These are phyloP conservation scores for Fusarium circinatum DNA, from an alignment of 2,329 filamentous ascomycete species.

Conservation along the genomic window DNA sequence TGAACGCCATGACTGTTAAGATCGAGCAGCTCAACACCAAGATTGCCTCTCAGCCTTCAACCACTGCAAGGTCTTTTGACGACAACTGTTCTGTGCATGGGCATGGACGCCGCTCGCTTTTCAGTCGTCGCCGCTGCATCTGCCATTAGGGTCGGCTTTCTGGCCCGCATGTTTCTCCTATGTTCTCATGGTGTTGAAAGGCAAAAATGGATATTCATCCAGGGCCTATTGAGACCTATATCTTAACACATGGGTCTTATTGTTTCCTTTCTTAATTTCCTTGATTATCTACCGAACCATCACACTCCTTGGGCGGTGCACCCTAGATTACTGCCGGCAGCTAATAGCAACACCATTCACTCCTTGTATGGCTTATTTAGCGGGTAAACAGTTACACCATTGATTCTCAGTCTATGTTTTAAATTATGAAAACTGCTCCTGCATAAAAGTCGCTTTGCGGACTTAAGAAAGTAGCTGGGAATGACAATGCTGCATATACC, in stretches of 20 bases:
- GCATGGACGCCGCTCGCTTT: neutral
- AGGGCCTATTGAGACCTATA: no score
- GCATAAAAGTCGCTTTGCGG: rapidly evolving
- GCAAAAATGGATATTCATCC: no score
- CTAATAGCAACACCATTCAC: no score
- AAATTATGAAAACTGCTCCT: rapidly evolving
- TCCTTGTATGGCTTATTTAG: neutral
- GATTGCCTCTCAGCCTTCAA: neutral
- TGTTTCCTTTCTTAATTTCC: rapidly evolving
- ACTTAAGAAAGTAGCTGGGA: rapidly evolving
- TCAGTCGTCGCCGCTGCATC: neutral
- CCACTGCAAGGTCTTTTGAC: neutral
- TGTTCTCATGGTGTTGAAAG: no score
- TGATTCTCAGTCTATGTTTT: rapidly evolving
- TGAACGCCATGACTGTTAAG: neutral
- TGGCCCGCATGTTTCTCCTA: rapidly evolving
- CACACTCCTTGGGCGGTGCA: no score
- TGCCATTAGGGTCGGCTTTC: rapidly evolving
- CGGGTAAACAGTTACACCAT: rapidly evolving
- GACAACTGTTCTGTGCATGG: neutral
- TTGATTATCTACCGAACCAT: rapidly evolving
- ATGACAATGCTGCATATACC: rapidly evolving
- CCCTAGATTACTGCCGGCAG: no score
- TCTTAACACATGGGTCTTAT: rapidly evolving
- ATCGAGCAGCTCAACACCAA: neutral